A percentile compares a stretch with the other conserved stretches of the same genome.
Conservation (phyloP, 208 protist genomes). For the Crithidia thermophila region DNA sequence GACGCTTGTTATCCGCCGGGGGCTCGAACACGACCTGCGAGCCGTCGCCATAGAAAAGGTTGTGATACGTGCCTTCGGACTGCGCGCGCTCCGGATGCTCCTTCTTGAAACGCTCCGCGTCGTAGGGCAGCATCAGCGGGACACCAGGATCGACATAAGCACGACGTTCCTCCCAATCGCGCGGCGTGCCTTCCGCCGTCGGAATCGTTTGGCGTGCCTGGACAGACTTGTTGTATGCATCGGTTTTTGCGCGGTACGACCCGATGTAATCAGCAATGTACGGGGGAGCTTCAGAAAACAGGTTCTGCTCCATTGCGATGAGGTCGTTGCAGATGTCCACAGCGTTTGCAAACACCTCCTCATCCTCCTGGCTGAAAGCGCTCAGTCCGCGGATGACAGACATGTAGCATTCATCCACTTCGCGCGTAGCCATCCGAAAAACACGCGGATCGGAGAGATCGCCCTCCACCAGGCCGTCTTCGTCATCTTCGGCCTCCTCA, state of each 20-base stretch:
- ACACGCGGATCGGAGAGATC: conserved; percentile 24
- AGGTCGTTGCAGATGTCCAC: conserved; percentile 56
- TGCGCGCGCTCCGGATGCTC: conserved; percentile 29
- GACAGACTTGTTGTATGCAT: conserved; percentile 20
- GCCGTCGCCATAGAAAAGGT: conserved; percentile 76
- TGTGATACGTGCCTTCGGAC: conserved; percentile 61
- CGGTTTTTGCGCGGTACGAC: conserved; percentile 5
- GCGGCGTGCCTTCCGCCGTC: conserved; percentile 12
- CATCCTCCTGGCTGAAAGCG: conserved; percentile 41
- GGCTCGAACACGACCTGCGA: conserved; percentile 54
- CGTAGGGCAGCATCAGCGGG: conserved; percentile 64
- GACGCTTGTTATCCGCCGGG: conserved; percentile 69
- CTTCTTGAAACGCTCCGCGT: conserved; percentile 39
- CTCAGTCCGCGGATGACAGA: conserved; percentile 54
- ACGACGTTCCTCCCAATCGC: conserved; percentile 37
- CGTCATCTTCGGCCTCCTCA: background rate
- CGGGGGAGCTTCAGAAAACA: conserved; percentile 73
- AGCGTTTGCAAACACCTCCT: conserved; percentile 31
- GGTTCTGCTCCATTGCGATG: conserved; percentile 58
- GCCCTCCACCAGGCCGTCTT: conserved; percentile 13
- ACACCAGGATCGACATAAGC: conserved; percentile 75
- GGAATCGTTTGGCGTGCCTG: conserved; percentile 15
- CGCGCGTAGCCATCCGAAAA: conserved; percentile 39
- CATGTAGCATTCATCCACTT: conserved; percentile 50
- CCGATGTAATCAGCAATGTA: conserved; percentile 35